A percentile compares a stretch with the other conserved stretches of the same genome.
These are phyloP conservation scores for Hygrophorus pudorinus DNA, from an alignment of 768 basidiomycete species.

Conservation along the genomic window DNA sequence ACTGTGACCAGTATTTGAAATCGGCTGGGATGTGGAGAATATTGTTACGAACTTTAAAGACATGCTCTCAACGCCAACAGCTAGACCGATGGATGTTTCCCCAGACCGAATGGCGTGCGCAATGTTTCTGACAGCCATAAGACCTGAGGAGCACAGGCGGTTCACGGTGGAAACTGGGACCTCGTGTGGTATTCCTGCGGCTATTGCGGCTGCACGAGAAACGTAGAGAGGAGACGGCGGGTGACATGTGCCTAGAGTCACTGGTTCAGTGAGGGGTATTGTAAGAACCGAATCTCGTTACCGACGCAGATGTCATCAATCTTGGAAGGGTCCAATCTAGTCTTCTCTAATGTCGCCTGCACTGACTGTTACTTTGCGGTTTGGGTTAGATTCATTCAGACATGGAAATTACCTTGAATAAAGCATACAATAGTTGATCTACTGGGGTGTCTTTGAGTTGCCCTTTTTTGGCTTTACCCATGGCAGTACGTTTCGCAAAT, in stretches of 20 bases:
- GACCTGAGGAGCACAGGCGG: conserved; percentile 86
- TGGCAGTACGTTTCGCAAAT: conserved; percentile 83
- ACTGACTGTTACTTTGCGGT: conserved; percentile 2
- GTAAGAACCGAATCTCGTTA: conserved; percentile 14
- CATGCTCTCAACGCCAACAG: conserved; percentile 80
- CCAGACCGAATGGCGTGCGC: conserved; percentile 79
- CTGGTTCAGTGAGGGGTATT: background rate
- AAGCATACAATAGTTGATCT: conserved; percentile 74
- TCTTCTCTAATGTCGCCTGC: conserved; percentile 59
- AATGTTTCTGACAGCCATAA: conserved; percentile 88
- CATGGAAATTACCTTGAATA: conserved; percentile 55
- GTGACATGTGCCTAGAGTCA: conserved; percentile 61
- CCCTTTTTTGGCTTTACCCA: conserved; percentile 83
- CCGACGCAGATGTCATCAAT: conserved; percentile 84
- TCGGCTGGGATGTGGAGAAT: conserved; percentile 1
- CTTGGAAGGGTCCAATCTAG: conserved; percentile 55
- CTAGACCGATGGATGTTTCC: conserved; percentile 81
- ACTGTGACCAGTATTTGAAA: conserved; percentile 24
- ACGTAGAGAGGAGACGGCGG: conserved; percentile 74
- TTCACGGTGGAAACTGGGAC: conserved; percentile 90
- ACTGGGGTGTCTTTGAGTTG: conserved; percentile 83
- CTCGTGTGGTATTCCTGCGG: conserved; percentile 79
- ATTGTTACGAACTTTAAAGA: conserved; percentile 47
- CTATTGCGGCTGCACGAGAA: conserved; percentile 78
- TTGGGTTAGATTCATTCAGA: background rate